phyloP scores from a whole-genome alignment of 805 yeast species.

The Candida ipomoeae region DNA sequence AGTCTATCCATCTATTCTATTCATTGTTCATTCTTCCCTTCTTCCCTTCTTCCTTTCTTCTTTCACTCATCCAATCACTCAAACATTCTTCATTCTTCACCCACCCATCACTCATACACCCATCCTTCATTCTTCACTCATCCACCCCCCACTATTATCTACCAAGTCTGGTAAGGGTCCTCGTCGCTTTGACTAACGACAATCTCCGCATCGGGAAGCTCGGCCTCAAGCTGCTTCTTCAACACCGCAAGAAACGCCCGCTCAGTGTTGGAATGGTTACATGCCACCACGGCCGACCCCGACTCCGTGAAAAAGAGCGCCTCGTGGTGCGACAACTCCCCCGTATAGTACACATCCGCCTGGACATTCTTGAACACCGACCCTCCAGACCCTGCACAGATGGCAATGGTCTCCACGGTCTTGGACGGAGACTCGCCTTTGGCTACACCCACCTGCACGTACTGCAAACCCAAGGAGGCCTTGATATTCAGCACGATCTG shows the following conservation, averaged over 20 bases:
- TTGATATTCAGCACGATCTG: conserved; percentile 53
- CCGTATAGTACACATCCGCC: conserved; percentile 78
- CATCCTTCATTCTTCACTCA: too few relatives aligned
- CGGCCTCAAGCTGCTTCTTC: conserved; percentile 44
- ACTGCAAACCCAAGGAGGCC: conserved; percentile 42
- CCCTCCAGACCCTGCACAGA: conserved; percentile 96
- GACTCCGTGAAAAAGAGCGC: conserved; percentile 64
- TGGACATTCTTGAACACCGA: conserved; percentile 59
- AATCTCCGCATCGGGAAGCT: conserved; percentile 43
- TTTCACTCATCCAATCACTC: too few relatives aligned
- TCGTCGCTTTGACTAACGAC: conserved; percentile 51
- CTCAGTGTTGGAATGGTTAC: conserved; percentile 92
- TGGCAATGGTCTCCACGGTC: conserved; percentile 55
- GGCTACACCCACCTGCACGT: conserved; percentile 59
- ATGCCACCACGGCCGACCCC: conserved; percentile 68
- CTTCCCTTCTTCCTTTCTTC: too few relatives aligned
- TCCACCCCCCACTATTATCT: too few relatives aligned
- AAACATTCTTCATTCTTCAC: too few relatives aligned
- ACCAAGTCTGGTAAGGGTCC: conserved; percentile 53
- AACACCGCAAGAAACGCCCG: conserved; percentile 68
- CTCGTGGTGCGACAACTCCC: conserved; percentile 94
- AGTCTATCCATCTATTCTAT: too few relatives aligned
- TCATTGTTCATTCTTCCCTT: too few relatives aligned
- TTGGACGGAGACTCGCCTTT: conserved; percentile 11
- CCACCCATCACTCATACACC: too few relatives aligned